Evolutionary conservation across 192 early-diverging fungal species (phyloP), one percentile per base, ranked within the genome.

Genomic region (Coemansia aciculifera): DNA sequence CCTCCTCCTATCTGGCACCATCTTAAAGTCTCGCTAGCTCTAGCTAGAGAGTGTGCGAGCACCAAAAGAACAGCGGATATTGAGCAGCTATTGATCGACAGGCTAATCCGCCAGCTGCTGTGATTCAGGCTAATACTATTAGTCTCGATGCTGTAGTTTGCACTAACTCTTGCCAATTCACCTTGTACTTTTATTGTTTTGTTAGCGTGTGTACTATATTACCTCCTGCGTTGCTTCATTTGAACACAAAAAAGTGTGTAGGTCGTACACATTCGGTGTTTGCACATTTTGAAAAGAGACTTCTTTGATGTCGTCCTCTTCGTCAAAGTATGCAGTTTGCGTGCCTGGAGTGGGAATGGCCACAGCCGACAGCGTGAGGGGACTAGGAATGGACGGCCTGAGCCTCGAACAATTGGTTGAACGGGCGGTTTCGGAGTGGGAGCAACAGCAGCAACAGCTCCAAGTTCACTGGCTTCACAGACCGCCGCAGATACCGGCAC

Each of bases 271-370:
- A 57, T 34, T 57, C 27, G 54, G 17, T 0, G 2, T 29, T 52
- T 24, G 21, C 3, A 2, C 4, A 52, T 4, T 29, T 52, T 3
- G 24, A 15, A 24, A 29, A 13, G 51, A 29, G 27, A 3, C 21
- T 5, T 12, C 3, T 29, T 52, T 12, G 27, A 57, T 57, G 54
- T 0, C 54, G 3, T 34, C 54, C 29, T 40, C 52, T 54, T 48
- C 27, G 7, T 36, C 17, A 60, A 81, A 67, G 44, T 81, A 75
- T 51, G 72, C 70, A 2, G 56, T 81, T 13, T 61, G 74, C 43
- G 54, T 72, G 51, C 79, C 79, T 15, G 79, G 79, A 3, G 11
- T 73, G 12, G 79, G 79, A 0, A 56, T 23, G 12, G 42, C 46
- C 52, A 39, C 70, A 2, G 42, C 67, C 0, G 59, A 42, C 44